Base-by-base conservation (phyloP, 352 stramenopile species). In the Pythium brassicae region DNA sequence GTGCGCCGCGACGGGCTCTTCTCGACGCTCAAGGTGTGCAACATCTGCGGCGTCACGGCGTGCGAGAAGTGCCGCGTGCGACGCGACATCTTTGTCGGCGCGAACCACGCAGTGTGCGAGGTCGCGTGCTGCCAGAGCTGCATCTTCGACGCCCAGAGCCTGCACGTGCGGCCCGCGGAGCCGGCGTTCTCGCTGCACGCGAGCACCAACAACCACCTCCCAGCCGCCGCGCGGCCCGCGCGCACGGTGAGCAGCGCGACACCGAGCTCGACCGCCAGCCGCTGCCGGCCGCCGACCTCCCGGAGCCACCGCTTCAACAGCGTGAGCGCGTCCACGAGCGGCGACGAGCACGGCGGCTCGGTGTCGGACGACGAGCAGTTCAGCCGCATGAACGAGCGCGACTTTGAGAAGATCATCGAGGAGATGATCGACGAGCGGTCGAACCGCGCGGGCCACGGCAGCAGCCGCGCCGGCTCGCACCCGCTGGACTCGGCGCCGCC, bases 41-140 rank as follows among this genome's bases (percentile, higher is more conserved):
- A 49, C 20, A 57, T 74, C 26, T 74, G 66, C 47, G 55, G 66
- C 23, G 40, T 43, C 2, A 43, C 58, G 17, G 35, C 65, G 20
- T 71, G 63, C 46, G 44, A 58, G 3, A 59, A 57, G 44, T 74
- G 66, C 59, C 63, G 66, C 23, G 46, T 68, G 11, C 71, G 68
- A 22, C 58, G 68, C 23, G 61, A 59, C 20, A 67, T 62, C n/a
- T 68, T 78, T 37, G 53, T 72, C 11, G 69, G 69, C 26, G 25
- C 49, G 17, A 57, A 62, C 26, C 50, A 63, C 37, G 32, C 49
- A 5, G 43, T 54, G 51, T 45, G 40, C 22, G 48, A 59, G 22
- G 63, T 77, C 15, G n/a, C 55, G 2, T 72, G 72, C 49, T 83
- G 73, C 52, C 62, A 70, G 20, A 68, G 51, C 23, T 81, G 72